Evolutionary conservation across 768 basidiomycete genomes (phyloP), one percentile per base, ranked within the genome.

Genomic region (Lactarius trivialis): DNA sequence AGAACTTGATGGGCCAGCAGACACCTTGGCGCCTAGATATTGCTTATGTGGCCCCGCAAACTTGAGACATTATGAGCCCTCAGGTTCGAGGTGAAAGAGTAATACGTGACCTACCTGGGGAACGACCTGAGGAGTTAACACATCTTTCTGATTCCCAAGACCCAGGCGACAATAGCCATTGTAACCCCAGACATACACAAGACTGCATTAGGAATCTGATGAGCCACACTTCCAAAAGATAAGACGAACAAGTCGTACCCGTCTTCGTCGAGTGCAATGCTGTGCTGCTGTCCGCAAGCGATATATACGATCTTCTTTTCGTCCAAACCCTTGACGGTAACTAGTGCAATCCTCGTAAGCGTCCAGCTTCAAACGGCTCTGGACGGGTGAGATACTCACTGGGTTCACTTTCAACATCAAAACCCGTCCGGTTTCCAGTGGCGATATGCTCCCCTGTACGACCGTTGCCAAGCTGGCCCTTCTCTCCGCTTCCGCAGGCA

Each of bases 151-250:
- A 68, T 89, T 87, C 7, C 91, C 91, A 21, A 94, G 79, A 21
- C 95, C 96, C 36, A 95, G 81, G 19, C 96, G 85, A 66, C 93
- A 94, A 71, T 97, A 96, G 9, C 91, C 91, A 61, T 91, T 91
- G 70, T 88, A 92, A 6, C 91, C 92, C 89, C 91, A 94, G 7
- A 88, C 86, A 68, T 89, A 90, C 7, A 91, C 86, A 55, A 85
- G 72, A 1, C 91, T 92, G 63, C 50, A 39, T 68, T 43, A 21
- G n/a, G 15, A 59, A 37, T 48, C n/a, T 30, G 28, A 30, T 65
- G 36, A 43, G 39, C 34, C 49, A 55, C 24, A 28, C 15, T 7
- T 17, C 37, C 41, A 17, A n/a, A n/a, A 39, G 32, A 37, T n/a
- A 55, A 55, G 28, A 56, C 52, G 50, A 56, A 30, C 21, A 28